Conservation (phyloP, 2,329 filamentous ascomycete genomes). For the Diaporthe vexans region DNA sequence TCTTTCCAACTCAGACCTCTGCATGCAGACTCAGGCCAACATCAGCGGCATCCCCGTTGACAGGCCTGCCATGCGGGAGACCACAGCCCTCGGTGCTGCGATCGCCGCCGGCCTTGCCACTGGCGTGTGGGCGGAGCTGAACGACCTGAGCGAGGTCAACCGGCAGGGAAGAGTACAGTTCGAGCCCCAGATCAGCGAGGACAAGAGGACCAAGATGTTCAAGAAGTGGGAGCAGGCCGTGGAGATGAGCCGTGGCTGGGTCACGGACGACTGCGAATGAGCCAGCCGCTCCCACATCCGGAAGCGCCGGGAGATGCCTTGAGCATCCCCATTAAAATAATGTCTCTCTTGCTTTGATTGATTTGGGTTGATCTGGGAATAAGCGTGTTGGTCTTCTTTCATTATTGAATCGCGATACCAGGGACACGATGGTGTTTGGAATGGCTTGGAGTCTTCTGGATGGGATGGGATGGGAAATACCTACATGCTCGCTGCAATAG, state of each 20-base stretch:
- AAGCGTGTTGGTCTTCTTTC: neutral
- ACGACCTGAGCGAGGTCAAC: slow-evolving; percentile 81
- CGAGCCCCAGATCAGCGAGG: slow-evolving; percentile 70
- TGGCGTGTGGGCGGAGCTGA: slow-evolving; percentile 81
- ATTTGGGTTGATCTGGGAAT: slow-evolving; percentile 8
- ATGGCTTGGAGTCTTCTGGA: slow-evolving; percentile 19
- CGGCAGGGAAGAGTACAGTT: slow-evolving; percentile 78
- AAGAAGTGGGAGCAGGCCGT: slow-evolving; percentile 70
- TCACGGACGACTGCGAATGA: slow-evolving; percentile 52
- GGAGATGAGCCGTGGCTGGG: slow-evolving; percentile 71
- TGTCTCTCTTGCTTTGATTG: slow-evolving; percentile 18
- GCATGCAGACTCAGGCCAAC: slow-evolving; percentile 93
- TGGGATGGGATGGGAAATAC: slow-evolving; percentile 33
- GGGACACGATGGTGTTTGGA: slow-evolving; percentile 17
- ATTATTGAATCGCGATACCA: slow-evolving; percentile 20
- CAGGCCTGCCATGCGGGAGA: slow-evolving; percentile 90
- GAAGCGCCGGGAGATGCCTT: neutral
- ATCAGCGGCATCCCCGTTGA: slow-evolving; percentile 86
- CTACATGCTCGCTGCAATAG: slow-evolving; percentile 27
- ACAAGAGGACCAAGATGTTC: slow-evolving; percentile 60
- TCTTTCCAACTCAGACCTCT: slow-evolving; percentile 88
- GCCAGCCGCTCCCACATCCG: neutral
- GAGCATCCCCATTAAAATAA: neutral
- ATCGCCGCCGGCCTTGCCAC: slow-evolving; percentile 91
- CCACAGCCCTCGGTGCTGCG: slow-evolving; percentile 88